Evolutionary conservation across 306 rosid species (phyloP).

Genomic region (Acacia melanoxylon): DNA sequence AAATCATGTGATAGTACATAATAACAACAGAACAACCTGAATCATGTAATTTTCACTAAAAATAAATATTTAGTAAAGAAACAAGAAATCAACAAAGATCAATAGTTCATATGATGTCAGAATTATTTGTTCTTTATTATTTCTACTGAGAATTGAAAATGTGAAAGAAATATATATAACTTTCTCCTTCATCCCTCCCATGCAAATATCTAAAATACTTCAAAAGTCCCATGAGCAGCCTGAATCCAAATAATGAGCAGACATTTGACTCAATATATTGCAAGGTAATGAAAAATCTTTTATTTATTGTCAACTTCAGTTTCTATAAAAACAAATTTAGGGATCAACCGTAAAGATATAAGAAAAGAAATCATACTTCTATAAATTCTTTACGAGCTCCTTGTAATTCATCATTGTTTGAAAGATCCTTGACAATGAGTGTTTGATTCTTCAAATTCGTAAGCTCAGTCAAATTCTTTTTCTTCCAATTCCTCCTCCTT

Average conservation of each 20-base stretch:
- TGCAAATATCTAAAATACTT: neutral
- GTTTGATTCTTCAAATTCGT: slow-evolving; percentile 52
- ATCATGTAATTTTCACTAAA: neutral
- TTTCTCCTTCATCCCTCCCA: neutral
- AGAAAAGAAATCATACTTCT: slow-evolving; percentile 38
- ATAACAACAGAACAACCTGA: neutral
- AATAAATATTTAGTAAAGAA: neutral
- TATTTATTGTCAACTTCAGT: neutral
- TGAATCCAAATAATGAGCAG: neutral
- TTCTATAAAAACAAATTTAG: neutral
- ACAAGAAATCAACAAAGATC: neutral
- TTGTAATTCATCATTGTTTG: slow-evolving; percentile 90
- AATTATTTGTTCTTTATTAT: neutral
- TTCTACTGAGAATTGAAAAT: neutral
- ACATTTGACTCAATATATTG: neutral
- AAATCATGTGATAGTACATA: neutral
- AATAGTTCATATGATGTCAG: neutral
- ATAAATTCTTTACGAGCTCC: slow-evolving; percentile 79
- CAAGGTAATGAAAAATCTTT: neutral
- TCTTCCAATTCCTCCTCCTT: no score
- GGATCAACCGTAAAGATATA: neutral
- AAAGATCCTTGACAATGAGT: slow-evolving; percentile 74
- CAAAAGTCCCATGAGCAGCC: neutral
- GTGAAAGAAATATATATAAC: neutral
- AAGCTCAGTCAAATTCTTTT: slow-evolving; percentile 39